These are phyloP conservation scores for Stephanodiscus triporus DNA, from an alignment of 108 stramenopile species.

Conservation along the genomic window DNA sequence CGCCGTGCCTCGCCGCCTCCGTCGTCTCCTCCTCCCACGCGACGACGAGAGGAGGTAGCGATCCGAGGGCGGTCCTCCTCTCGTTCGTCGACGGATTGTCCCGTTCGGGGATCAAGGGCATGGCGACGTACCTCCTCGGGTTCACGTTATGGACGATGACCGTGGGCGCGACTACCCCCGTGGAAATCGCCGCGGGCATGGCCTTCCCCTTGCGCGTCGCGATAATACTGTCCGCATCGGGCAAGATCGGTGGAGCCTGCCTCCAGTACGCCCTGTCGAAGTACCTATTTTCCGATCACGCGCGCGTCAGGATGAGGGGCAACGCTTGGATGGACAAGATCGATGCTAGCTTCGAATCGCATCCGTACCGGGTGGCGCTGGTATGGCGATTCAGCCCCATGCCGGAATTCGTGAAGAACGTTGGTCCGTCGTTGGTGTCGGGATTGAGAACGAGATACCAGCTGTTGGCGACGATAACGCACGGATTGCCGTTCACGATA, in stretches of 20 bases:
- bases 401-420: slow-evolving; percentile 87
- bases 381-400: slow-evolving; percentile 68
- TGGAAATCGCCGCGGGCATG: slow-evolving; percentile 64
- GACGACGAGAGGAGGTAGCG: neutral
- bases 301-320: slow-evolving; percentile 44
- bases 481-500: slow-evolving; percentile 72
- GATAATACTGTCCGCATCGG: slow-evolving; percentile 46
- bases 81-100: slow-evolving; percentile 24
- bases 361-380: slow-evolving; percentile 58
- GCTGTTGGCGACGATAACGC: slow-evolving; percentile 47
- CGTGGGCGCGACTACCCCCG: slow-evolving; percentile 62
- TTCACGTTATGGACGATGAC: slow-evolving; percentile 60
- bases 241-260: slow-evolving; percentile 71
- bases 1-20: too few species aligned
- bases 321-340: slow-evolving; percentile 63
- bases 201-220: slow-evolving; percentile 56
- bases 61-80: slow-evolving; percentile 3
- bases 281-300: slow-evolving; percentile 47
- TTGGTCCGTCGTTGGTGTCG: slow-evolving; percentile 55
- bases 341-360: slow-evolving; percentile 40
- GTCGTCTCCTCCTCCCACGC: too few species aligned
- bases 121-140: slow-evolving; percentile 39
- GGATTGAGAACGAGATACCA: slow-evolving; percentile 46
- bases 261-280: slow-evolving; percentile 65
- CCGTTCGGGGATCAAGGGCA: slow-evolving; percentile 39